phyloP scores from a whole-genome alignment of 2,329 filamentous ascomycete species.

The Tolypocladium ophioglossoides region DNA sequence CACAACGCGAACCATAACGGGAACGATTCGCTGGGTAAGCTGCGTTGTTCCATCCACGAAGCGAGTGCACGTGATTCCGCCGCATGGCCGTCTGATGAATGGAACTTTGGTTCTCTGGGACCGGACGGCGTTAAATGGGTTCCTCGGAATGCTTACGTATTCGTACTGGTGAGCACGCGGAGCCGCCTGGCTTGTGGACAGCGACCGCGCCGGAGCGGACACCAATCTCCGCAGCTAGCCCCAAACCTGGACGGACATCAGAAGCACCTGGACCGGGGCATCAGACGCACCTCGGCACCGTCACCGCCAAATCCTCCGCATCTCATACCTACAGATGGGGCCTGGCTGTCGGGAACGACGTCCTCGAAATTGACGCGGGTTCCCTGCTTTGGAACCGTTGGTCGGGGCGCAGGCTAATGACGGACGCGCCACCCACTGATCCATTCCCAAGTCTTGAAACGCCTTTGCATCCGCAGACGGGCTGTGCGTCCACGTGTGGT shows the following conservation, averaged over 20 bases:
- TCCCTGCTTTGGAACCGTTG: not conserved
- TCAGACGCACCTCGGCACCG: not conserved
- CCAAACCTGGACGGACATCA: not conserved
- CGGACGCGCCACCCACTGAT: not conserved
- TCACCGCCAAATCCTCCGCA: not conserved
- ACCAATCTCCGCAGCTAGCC: not conserved
- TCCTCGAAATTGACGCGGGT: not conserved
- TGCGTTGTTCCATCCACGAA: too few relatives aligned
- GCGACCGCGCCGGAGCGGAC: not conserved
- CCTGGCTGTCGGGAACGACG: too few relatives aligned
- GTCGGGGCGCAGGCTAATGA: not conserved
- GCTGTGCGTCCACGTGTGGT: not conserved
- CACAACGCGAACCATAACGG: too few relatives aligned
- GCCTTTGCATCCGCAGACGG: not conserved
- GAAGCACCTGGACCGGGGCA: too few relatives aligned
- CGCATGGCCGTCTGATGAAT: too few relatives aligned
- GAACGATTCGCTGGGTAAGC: too few relatives aligned
- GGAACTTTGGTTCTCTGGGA: too few relatives aligned
- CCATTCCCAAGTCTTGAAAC: not conserved
- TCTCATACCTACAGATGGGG: too few relatives aligned
- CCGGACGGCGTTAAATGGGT: too few relatives aligned
- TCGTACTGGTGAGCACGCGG: not conserved
- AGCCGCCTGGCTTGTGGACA: not conserved
- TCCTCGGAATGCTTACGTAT: too few relatives aligned
- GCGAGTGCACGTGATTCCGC: too few relatives aligned